A percentile compares a stretch with the other conserved stretches of the same genome.
These are phyloP conservation scores for Aspergillus sp. DNA, from an alignment of 2,329 filamentous ascomycete genomes.

Conservation along the genomic window DNA sequence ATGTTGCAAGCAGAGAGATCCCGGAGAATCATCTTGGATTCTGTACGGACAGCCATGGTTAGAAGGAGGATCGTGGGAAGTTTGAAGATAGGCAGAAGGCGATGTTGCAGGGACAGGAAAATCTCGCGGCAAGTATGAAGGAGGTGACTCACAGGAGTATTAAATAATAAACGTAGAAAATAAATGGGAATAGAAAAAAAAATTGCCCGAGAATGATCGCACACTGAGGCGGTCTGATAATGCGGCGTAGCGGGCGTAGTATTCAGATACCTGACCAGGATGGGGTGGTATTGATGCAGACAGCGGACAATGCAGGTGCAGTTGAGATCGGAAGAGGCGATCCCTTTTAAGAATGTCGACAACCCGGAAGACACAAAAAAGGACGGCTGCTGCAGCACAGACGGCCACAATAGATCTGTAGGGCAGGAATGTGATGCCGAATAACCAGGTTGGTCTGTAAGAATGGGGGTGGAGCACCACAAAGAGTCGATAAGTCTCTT, in stretches of 20 bases:
- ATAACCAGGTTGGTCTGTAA: constrained; percentile 17
- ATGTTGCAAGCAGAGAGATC: constrained; percentile 45
- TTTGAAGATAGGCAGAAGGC: constrained; percentile 1
- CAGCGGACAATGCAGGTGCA: constrained; percentile 28
- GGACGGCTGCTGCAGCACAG: constrained; percentile 17
- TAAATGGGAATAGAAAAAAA: constrained; percentile 10
- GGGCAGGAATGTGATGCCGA: constrained; percentile 27
- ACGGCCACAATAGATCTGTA: constrained; percentile 20
- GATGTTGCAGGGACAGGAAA: not conserved
- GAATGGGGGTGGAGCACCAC: constrained; percentile 17
- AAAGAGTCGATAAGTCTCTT: constrained; percentile 19
- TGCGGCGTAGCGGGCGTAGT: constrained; percentile 16
- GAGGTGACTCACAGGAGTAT: constrained; percentile 16
- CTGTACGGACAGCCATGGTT: constrained; percentile 30
- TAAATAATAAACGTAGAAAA: constrained; percentile 11
- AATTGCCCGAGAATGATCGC: constrained; percentile 11
- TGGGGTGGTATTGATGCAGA: constrained; percentile 22
- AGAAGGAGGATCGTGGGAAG: constrained; percentile 12
- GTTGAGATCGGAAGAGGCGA: constrained; percentile 34
- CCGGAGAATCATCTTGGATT: constrained; percentile 40
- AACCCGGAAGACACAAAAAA: constrained; percentile 11
- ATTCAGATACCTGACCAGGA: constrained; percentile 25
- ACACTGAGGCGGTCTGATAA: constrained; percentile 16
- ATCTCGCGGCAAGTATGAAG: not conserved
- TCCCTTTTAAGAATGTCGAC: constrained; percentile 34